A percentile compares a stretch with the other conserved stretches of the same genome.
phyloP scores from a whole-genome alignment of 31 red algal genomes.

The Asparagopsis taxiformis region DNA sequence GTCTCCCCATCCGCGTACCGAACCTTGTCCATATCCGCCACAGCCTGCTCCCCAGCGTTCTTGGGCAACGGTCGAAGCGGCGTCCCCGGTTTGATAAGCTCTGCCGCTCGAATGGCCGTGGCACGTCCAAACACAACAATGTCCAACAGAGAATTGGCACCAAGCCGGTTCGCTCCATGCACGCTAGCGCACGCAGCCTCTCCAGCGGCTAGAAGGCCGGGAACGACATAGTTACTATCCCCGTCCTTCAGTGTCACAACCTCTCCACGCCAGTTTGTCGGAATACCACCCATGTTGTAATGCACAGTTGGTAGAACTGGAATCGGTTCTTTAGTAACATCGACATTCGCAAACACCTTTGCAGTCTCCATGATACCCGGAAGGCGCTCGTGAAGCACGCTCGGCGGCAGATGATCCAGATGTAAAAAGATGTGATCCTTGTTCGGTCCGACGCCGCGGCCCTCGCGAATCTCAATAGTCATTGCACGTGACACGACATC shows the following conservation, averaged over 20 bases:
- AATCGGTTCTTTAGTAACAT: constrained; percentile 96
- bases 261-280: constrained; percentile 96
- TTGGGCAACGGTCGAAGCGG: constrained; percentile 57
- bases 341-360: constrained; percentile 91
- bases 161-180: constrained; percentile 95
- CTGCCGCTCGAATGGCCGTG: constrained; percentile 60
- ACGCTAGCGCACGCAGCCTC: constrained; percentile 96
- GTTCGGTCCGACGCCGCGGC: constrained; percentile 82
- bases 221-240: constrained; percentile 74
- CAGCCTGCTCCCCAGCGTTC: constrained; percentile 67
- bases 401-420: constrained; percentile 87
- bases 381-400: constrained; percentile 70
- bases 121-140: constrained; percentile 99
- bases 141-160: constrained; percentile 94
- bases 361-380: constrained; percentile 96
- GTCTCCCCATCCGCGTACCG: constrained; percentile 78
- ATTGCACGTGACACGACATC: constrained; percentile 97
- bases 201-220: constrained; percentile 90
- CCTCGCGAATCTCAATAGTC: constrained; percentile 94
- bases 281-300: constrained; percentile 99
- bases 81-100: constrained; percentile 65
- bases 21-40: constrained; percentile 80
- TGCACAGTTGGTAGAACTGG: constrained; percentile 98
- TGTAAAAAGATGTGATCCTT: constrained; percentile 96
- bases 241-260: constrained; percentile 75